Evolutionary conservation across 192 early-diverging fungal species (phyloP).

Genomic region (Ambispora gerdemannii): DNA sequence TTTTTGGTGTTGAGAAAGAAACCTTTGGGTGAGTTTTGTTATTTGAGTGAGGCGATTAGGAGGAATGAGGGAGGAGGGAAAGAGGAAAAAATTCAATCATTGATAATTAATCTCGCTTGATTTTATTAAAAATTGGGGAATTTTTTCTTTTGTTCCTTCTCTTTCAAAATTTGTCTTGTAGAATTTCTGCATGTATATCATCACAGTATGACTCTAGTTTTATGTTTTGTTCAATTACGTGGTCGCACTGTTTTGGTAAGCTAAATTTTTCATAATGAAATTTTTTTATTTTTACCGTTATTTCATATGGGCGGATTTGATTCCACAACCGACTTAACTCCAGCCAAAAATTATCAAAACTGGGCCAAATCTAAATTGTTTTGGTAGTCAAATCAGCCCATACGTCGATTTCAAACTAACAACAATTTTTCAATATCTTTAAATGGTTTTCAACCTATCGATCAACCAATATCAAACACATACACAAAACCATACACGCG

Average conservation of each 20-base stretch:
- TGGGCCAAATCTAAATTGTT: too few species aligned
- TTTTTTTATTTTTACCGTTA: too few species aligned
- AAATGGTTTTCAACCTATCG: background rate
- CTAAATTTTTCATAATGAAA: too few species aligned
- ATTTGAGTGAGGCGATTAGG: background rate
- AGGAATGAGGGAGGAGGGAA: background rate
- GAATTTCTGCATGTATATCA: constrained; percentile 94
- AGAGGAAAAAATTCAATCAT: background rate
- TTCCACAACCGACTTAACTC: too few species aligned
- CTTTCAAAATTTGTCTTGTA: constrained; percentile 18
- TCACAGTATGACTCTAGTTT: constrained; percentile 85
- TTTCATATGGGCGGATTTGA: too few species aligned
- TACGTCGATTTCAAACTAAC: background rate
- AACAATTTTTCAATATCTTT: background rate
- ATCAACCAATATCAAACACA: too few species aligned
- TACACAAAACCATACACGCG: too few species aligned
- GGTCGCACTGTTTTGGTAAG: constrained; percentile 72
- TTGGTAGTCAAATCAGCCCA: background rate
- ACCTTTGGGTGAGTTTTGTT: constrained; percentile 56
- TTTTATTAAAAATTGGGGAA: background rate
- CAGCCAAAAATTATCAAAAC: too few species aligned
- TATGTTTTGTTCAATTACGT: constrained; percentile 79
- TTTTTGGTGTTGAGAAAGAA: constrained; percentile 85
- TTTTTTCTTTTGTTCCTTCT: constrained; percentile 21
- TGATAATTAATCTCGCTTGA: background rate